Percentiles rank a stretch among this genome's conserved stretches.
Evolutionary conservation across 228 moss, liverwort and hornwort species (phyloP).

Genomic region (Sphagnum magellanicum): DNA sequence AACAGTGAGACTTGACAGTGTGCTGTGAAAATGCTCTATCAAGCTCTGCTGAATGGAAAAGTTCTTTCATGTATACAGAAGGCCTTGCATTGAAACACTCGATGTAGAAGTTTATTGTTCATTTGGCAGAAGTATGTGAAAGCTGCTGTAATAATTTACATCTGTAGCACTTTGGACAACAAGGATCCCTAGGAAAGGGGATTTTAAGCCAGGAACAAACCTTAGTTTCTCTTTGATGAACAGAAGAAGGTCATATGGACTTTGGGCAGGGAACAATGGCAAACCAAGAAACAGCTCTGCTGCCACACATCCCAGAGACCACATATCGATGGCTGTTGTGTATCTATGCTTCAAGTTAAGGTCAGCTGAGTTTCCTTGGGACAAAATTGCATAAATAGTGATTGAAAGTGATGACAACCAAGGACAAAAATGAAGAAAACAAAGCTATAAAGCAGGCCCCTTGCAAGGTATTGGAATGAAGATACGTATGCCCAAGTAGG

Average conservation of each 20-base stretch:
- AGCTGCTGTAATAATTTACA: neutral
- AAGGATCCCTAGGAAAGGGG: too few species aligned
- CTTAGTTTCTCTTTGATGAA: constrained; percentile 83
- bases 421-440: neutral
- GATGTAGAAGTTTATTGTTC: too few species aligned
- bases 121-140: too few species aligned
- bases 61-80: too few species aligned
- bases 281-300: constrained; percentile 91
- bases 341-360: constrained; percentile 5
- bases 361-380: neutral
- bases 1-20: too few species aligned
- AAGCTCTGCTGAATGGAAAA: too few species aligned
- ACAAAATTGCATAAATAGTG: too few species aligned
- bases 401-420: too few species aligned
- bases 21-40: too few species aligned
- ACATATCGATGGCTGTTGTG: constrained; percentile 90
- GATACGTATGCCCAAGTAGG: constrained; percentile 63
- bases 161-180: too few species aligned
- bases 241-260: constrained; percentile 73
- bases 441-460: neutral
- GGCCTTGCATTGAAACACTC: too few species aligned
- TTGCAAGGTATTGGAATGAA: neutral
- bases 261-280: constrained; percentile 83
- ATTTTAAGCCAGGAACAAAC: constrained; percentile 18
- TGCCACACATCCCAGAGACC: constrained; percentile 94